These are phyloP conservation scores for Panicum virgatum DNA, from an alignment of 202 grass and related monocot genomes.

Conservation along the genomic window DNA sequence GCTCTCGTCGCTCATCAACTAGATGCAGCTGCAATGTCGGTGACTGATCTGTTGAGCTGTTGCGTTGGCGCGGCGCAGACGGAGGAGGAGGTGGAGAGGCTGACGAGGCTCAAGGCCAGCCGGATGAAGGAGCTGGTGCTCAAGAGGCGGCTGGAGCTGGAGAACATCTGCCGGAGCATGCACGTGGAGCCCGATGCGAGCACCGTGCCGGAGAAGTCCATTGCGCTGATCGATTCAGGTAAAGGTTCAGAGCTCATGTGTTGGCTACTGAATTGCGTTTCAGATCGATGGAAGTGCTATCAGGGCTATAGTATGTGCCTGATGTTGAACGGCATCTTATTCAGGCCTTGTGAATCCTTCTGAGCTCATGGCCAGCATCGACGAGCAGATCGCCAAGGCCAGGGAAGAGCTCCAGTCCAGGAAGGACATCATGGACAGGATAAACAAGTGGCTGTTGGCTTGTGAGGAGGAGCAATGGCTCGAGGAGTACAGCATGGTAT, in stretches of 20 bases:
- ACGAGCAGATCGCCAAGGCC: slow-evolving; percentile 55
- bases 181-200: slow-evolving; percentile 69
- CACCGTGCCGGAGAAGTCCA: slow-evolving; percentile 75
- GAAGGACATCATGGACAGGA: slow-evolving; percentile 74
- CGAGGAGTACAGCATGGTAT: slow-evolving; percentile 61
- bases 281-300: neutral
- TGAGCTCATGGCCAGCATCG: slow-evolving; percentile 70
- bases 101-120: slow-evolving; percentile 65
- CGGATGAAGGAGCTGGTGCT: slow-evolving; percentile 86
- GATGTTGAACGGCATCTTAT: neutral
- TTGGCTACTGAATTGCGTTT: neutral
- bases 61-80: slow-evolving; percentile 28
- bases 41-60: neutral
- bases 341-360: slow-evolving; percentile 72
- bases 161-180: slow-evolving; percentile 66
- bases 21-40: neutral
- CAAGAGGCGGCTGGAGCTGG: slow-evolving; percentile 66
- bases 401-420: slow-evolving; percentile 58
- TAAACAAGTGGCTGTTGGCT: slow-evolving; percentile 63
- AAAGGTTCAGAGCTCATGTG: neutral
- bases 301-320: neutral
- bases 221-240: slow-evolving; percentile 71
- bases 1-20: neutral
- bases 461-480: slow-evolving; percentile 81
- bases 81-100: slow-evolving; percentile 63